Conservation (phyloP, 1,284 basidiomycete species). For the Pisolithus thermaeus region DNA sequence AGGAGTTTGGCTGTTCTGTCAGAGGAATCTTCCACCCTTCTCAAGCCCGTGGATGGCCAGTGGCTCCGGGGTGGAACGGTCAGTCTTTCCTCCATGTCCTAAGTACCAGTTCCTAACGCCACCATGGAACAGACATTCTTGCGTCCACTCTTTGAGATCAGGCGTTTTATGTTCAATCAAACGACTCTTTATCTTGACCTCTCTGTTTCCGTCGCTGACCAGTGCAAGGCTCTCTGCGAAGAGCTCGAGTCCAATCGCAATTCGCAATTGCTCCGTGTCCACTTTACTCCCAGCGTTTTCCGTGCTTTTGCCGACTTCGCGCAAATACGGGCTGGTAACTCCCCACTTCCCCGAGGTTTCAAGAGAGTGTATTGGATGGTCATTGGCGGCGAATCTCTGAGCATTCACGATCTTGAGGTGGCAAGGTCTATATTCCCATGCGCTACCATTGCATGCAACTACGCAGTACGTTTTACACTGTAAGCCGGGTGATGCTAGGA, state of each 20-base stretch:
- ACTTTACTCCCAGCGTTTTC: conserved; percentile 26
- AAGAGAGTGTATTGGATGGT: conserved; percentile 28
- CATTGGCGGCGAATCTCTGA: conserved; percentile 23
- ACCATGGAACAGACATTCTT: conserved; percentile 18
- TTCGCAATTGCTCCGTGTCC: conserved; percentile 21
- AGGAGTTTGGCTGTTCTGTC: conserved; percentile 19
- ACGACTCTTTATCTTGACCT: conserved; percentile 24
- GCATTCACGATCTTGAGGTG: conserved; percentile 20
- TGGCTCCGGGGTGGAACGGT: conserved; percentile 26
- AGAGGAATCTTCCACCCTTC: conserved; percentile 21
- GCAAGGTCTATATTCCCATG: conserved; percentile 19
- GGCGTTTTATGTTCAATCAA: conserved; percentile 28
- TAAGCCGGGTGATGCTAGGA: background rate
- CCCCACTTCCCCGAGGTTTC: conserved; percentile 18
- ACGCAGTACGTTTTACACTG: conserved; percentile 16
- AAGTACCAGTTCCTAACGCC: background rate
- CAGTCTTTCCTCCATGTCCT: conserved; percentile 2
- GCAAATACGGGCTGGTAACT: conserved; percentile 14
- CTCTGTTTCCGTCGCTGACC: conserved; percentile 20
- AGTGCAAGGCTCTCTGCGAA: conserved; percentile 20
- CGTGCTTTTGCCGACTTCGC: conserved; percentile 24
- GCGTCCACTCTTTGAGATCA: conserved; percentile 26
- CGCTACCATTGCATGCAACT: conserved; percentile 27
- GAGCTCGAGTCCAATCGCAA: conserved; percentile 21
- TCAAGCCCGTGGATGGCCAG: conserved; percentile 23